Base-by-base conservation (phyloP, 306 rosid species). In the Prunus mume region DNA sequence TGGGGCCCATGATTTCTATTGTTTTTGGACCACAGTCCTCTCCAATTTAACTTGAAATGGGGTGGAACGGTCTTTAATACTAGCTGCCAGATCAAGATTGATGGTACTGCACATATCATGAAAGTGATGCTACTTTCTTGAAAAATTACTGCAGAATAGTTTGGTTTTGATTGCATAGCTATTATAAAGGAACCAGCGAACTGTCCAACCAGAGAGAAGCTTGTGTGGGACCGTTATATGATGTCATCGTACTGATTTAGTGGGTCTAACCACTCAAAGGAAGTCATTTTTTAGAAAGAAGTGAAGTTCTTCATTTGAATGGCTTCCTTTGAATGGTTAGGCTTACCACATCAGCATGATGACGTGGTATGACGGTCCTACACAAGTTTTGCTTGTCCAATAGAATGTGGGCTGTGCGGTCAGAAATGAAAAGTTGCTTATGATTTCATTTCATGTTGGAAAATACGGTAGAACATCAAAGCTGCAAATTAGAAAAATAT, bases 31-130 rank as follows among this genome's bases (percentile, higher is more conserved):
- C 9, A 19, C 24, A 9, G 28, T 65, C 25, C 47, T 32, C 14
- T 63, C 69, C 47, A 18, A 32, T 65, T 65, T 13, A 18, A 65
- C 69, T 65, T 65, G 24, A 65, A 65, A 65, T 34, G 69, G 25
- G 0, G 49, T 32, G 34, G 49, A 65, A 18, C 15, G 3, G 14
- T 65, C 25, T 64, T 62, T 64, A 30, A 34, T 34, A 32, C 10
- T 65, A 65, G 69, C 69, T 34, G 68, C 30, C 45, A 18, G 20
- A 32, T 63, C 68, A 9, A 34, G 45, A 34, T 41, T 18, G 25
- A 56, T 8, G 15, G 8, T 64, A 27, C 11, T 62, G 22, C 49
- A 71, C 28, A 71, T 19, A 71, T 13, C 50, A 30, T 32, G 50
- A 64, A 9, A 61, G 38, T 61, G 19, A n/a, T 6, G 9, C 27